Conservation (phyloP, 139 green algal genomes). For the Pedinophyceae sp. region DNA sequence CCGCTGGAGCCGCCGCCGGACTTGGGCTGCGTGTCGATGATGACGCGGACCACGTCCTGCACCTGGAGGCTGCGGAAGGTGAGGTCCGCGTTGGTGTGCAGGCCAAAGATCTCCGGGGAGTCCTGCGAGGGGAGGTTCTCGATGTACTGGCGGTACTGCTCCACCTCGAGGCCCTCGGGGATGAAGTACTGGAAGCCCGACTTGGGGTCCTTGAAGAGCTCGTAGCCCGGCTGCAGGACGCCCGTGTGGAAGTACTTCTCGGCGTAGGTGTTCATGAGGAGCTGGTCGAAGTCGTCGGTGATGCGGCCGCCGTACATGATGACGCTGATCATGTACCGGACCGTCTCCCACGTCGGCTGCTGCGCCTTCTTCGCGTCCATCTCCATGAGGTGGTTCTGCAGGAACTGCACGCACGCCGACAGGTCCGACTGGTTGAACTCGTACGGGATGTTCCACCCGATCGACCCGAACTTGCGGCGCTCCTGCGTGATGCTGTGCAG, state of each 20-base stretch:
- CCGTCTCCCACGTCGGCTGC: conserved; percentile 37
- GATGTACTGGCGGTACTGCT: conserved; percentile 54
- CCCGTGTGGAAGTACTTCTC: conserved; percentile 45
- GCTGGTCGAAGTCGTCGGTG: conserved; percentile 85
- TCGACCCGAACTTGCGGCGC: conserved; percentile 82
- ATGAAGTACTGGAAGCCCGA: conserved; percentile 48
- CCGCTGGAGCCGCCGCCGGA: conserved; percentile 34
- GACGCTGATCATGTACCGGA: conserved; percentile 80
- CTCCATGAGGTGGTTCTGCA: conserved; percentile 86
- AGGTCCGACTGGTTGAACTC: conserved; percentile 90
- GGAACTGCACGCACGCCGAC: conserved; percentile 66
- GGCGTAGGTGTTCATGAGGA: conserved; percentile 82
- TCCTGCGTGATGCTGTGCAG: conserved; percentile 79
- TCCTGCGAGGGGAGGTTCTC: conserved; percentile 64
- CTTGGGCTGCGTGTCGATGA: conserved; percentile 82
- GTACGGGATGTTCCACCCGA: conserved; percentile 92
- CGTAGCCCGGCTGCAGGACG: conserved; percentile 18
- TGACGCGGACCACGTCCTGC: conserved; percentile 44
- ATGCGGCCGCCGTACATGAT: conserved; percentile 94
- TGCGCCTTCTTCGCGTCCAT: conserved; percentile 68
- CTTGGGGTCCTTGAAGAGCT: conserved; percentile 48
- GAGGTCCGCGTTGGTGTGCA: conserved; percentile 88
- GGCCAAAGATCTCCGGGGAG: conserved; percentile 79
- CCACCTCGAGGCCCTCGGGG: conserved; percentile 58
- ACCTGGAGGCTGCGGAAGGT: conserved; percentile 78